phyloP scores from a whole-genome alignment of 805 yeast species.

The Yamadazyma takamatsuzukensis region DNA sequence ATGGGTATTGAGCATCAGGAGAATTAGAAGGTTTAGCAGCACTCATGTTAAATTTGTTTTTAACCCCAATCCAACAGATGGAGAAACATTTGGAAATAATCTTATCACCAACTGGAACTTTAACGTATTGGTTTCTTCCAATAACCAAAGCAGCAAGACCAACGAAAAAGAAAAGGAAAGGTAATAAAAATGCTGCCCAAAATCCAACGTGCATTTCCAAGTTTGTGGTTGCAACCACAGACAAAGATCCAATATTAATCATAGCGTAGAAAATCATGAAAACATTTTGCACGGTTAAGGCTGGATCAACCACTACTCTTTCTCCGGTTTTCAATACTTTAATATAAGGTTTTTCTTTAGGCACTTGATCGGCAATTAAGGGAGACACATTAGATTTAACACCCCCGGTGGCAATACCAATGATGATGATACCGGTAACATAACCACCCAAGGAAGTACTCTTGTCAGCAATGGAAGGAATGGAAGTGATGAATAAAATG shows the following conservation, averaged over 20 bases:
- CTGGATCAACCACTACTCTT: constrained; percentile 53
- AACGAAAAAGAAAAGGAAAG: constrained; percentile 55
- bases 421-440: constrained; percentile 49
- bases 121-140: constrained; percentile 57
- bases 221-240: constrained; percentile 75
- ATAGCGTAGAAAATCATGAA: constrained; percentile 74
- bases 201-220: constrained; percentile 62
- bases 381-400: constrained; percentile 76
- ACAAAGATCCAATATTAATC: constrained; percentile 71
- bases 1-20: constrained; percentile 45
- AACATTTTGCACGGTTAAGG: constrained; percentile 66
- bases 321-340: constrained; percentile 38
- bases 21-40: constrained; percentile 57
- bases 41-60: constrained; percentile 47
- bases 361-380: constrained; percentile 63
- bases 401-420: constrained; percentile 79
- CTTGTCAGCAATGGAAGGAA: constrained; percentile 51
- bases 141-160: constrained; percentile 47
- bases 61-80: constrained; percentile 38
- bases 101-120: constrained; percentile 59
- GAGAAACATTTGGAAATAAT: constrained; percentile 53
- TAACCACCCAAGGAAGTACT: constrained; percentile 64
- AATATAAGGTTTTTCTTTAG: constrained; percentile 36
- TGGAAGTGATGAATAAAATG: constrained; percentile 63
- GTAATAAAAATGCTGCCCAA: constrained; percentile 73